Evolutionary conservation across 2,329 filamentous ascomycete species (phyloP).

Genomic region (Fusarium ramigenum): DNA sequence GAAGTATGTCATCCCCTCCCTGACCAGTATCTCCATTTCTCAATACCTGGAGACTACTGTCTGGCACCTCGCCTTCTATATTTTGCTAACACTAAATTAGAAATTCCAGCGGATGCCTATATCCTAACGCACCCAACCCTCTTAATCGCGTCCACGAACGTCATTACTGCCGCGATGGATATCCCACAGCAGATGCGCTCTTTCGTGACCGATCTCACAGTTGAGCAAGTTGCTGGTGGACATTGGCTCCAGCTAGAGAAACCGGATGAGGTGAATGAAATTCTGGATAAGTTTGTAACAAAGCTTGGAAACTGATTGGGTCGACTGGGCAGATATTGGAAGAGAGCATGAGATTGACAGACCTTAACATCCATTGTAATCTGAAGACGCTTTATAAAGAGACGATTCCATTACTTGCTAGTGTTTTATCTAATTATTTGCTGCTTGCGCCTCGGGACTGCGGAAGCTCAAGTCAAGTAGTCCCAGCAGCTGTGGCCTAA

Average conservation of each 20-base stretch:
- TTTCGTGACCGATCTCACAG: neutral
- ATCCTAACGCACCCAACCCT: neutral
- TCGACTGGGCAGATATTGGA: too few relatives aligned
- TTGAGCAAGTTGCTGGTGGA: neutral
- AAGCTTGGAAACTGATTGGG: too few relatives aligned
- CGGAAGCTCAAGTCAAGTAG: too few relatives aligned
- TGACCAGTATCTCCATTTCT: neutral
- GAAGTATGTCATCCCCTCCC: neutral
- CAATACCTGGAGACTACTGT: neutral
- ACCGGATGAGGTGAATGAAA: neutral
- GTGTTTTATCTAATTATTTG: too few relatives aligned
- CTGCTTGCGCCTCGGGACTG: too few relatives aligned
- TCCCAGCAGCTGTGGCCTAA: too few relatives aligned
- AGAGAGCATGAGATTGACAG: too few relatives aligned
- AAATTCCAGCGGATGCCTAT: neutral
- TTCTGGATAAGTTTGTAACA: neutral
- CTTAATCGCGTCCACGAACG: neutral
- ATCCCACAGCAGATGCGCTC: neutral
- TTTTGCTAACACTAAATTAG: neutral
- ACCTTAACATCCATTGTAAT: rapidly evolving
- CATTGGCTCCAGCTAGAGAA: neutral
- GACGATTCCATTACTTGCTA: too few relatives aligned
- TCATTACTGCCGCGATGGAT: neutral
- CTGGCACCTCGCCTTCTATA: rapidly evolving
- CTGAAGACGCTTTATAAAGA: too few relatives aligned